phyloP scores from a whole-genome alignment of 768 basidiomycete genomes.

The Daedaleopsis nitida region DNA sequence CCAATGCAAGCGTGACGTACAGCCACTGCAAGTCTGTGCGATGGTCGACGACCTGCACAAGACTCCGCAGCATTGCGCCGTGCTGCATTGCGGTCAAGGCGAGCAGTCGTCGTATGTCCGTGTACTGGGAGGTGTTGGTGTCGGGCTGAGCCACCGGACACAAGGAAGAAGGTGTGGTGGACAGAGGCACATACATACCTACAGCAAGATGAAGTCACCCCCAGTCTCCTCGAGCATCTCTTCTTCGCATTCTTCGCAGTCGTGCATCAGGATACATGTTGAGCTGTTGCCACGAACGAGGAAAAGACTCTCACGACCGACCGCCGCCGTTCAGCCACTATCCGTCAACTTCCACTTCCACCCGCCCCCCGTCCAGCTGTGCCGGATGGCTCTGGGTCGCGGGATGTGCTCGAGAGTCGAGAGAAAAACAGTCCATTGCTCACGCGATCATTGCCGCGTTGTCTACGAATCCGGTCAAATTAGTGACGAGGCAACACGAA shows the following conservation, averaged over 20 bases:
- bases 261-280: constrained; percentile 45
- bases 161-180: no score
- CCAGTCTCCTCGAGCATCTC: constrained; percentile 49
- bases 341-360: no score
- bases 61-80: constrained; percentile 22
- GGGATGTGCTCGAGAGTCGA: no score
- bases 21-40: constrained; percentile 14
- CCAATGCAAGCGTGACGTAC: constrained; percentile 26
- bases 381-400: no score
- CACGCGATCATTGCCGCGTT: constrained; percentile 98
- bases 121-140: no score
- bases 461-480: constrained; percentile 46
- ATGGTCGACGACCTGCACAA: constrained; percentile 18
- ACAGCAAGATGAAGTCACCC: constrained; percentile 48
- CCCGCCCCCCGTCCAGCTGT: no score
- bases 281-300: no score
- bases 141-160: no score
- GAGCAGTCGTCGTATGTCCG: constrained; percentile 31
- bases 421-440: constrained; percentile 86
- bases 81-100: constrained; percentile 22
- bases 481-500: no score
- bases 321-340: no score
- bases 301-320: no score
- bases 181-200: constrained; percentile 40
- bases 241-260: constrained; percentile 50